Evolutionary conservation across 306 rosid genomes (phyloP).

Genomic region (Rosa persica): DNA sequence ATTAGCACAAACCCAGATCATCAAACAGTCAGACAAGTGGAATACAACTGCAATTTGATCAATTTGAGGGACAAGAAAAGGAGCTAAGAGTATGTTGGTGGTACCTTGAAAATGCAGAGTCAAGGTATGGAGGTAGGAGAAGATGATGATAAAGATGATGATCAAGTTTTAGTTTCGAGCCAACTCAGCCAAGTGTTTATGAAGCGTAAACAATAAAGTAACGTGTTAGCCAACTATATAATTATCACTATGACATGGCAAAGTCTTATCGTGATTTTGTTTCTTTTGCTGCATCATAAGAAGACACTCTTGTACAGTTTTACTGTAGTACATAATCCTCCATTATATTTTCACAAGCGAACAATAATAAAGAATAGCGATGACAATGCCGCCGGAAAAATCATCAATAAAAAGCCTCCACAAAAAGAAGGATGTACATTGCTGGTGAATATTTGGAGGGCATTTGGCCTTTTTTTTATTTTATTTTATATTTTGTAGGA

Average conservation of each 20-base stretch:
- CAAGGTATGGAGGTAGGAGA: neutral
- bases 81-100: neutral
- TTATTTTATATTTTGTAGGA: no score
- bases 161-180: neutral
- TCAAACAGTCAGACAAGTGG: neutral
- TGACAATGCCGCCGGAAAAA: no score
- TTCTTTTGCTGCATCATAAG: neutral
- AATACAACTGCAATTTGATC: neutral
- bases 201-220: neutral
- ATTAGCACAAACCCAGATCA: neutral
- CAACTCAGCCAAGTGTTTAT: neutral
- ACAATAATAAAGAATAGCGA: no score
- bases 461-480: no score
- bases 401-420: no score
- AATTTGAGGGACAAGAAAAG: neutral
- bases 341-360: no score
- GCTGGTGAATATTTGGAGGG: no score
- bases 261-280: no score
- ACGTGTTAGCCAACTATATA: neutral
- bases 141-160: neutral
- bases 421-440: no score
- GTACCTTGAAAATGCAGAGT: slow-evolving; percentile 2
- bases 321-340: neutral
- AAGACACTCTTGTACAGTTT: neutral
- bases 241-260: neutral